Percentiles rank a stretch among this genome's conserved stretches.
These are phyloP conservation scores for Yamagishiella unicocca DNA, from an alignment of 139 green algal species.

Conservation along the genomic window DNA sequence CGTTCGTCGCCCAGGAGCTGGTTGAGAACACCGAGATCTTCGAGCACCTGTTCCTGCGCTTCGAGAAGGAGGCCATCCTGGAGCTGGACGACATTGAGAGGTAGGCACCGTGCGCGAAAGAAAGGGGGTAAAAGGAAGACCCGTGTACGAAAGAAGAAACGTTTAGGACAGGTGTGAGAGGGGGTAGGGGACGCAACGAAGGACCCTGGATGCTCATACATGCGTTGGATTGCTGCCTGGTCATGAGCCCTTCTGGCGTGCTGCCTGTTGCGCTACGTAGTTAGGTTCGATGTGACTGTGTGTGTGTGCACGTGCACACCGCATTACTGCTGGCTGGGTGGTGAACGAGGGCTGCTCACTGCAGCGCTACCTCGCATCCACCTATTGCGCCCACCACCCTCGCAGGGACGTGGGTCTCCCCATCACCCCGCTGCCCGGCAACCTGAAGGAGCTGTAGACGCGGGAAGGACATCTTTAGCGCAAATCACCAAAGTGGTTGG, in stretches of 20 bases:
- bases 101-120: neutral
- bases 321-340: no score
- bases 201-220: neutral
- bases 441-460: constrained; percentile 9
- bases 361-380: neutral
- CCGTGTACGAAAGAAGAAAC: no score
- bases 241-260: neutral
- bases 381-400: neutral
- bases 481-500: no score
- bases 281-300: no score
- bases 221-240: neutral
- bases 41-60: constrained; percentile 57
- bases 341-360: no score
- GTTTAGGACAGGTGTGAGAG: no score
- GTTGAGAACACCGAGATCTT: constrained; percentile 59
- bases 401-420: constrained; percentile 23
- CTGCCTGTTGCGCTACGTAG: neutral
- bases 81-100: constrained; percentile 59
- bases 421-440: constrained; percentile 6
- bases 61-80: constrained; percentile 65
- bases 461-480: no score
- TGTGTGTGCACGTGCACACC: neutral
- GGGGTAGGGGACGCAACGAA: neutral
- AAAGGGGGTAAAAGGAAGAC: neutral
- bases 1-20: constrained; percentile 80